Percentiles rank a stretch among this genome's conserved stretches.
Conservation (phyloP, 2,329 filamentous ascomycete genomes). For the Arthrobotrys megalospora region DNA sequence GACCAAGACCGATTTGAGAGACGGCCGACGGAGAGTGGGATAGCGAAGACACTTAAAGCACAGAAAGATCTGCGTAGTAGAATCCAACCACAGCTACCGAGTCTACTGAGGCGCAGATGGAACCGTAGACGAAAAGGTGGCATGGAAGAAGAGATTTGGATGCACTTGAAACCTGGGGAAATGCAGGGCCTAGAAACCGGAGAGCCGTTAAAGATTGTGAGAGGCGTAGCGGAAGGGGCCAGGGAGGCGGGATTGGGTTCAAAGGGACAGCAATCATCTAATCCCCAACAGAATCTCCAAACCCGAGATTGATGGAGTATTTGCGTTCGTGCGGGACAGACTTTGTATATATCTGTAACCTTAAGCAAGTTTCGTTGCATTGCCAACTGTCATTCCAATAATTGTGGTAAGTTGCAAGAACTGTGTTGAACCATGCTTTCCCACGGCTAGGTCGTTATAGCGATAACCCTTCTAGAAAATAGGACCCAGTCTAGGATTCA, state of each 20-base stretch:
- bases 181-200: conserved; percentile 32
- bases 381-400: too few relatives aligned
- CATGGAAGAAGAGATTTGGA: conserved; percentile 43
- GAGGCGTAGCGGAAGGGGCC: neutral
- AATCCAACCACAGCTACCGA: conserved; percentile 33
- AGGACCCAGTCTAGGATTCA: too few relatives aligned
- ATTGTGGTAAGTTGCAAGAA: too few relatives aligned
- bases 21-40: conserved; percentile 25
- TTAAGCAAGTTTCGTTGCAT: too few relatives aligned
- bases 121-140: conserved; percentile 37
- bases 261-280: neutral
- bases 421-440: too few relatives aligned
- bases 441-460: too few relatives aligned
- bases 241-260: neutral
- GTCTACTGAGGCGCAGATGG: conserved; percentile 32
- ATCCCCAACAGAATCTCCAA: neutral
- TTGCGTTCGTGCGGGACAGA: too few relatives aligned
- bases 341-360: too few relatives aligned
- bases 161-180: conserved; percentile 33
- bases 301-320: neutral
- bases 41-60: conserved; percentile 34
- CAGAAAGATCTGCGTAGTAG: conserved; percentile 37
- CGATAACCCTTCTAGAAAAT: too few relatives aligned
- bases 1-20: conserved; percentile 43
- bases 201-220: conserved; percentile 30